Evolutionary conservation across 495 filamentous ascomycete genomes (phyloP).

Genomic region (Amphirosellinia nigrospora): DNA sequence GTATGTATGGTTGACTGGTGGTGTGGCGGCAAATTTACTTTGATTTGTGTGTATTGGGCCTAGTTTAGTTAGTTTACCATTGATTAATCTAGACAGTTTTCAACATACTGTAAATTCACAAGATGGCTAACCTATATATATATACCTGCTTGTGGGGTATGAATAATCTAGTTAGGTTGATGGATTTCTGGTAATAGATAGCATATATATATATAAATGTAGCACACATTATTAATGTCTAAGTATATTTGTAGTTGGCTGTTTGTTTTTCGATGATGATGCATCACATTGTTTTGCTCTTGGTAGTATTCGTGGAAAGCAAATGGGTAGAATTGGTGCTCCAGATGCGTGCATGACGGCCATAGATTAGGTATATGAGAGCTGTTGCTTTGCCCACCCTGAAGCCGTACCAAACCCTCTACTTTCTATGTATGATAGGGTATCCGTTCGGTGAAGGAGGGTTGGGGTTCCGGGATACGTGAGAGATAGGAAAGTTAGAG

Average conservation of each 20-base stretch:
- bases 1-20: background rate
- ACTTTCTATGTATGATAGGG: background rate
- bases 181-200: too few species aligned
- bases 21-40: background rate
- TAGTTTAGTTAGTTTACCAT: background rate
- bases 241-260: background rate
- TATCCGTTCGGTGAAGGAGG: background rate
- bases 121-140: background rate
- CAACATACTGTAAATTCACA: background rate
- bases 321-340: too few species aligned
- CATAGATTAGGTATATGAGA: too few species aligned
- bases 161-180: too few species aligned
- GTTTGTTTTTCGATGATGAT: too few species aligned
- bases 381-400: too few species aligned
- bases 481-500: too few species aligned
- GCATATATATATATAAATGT: too few species aligned
- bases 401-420: too few species aligned
- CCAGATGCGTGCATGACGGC: background rate
- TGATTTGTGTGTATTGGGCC: background rate
- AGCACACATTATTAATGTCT: background rate
- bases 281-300: too few species aligned
- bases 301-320: too few species aligned
- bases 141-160: background rate
- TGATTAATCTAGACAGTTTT: background rate
- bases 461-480: too few species aligned